Evolutionary conservation across 768 basidiomycete species (phyloP), one percentile per base, ranked within the genome.

Genomic region (Rickenella mellea): DNA sequence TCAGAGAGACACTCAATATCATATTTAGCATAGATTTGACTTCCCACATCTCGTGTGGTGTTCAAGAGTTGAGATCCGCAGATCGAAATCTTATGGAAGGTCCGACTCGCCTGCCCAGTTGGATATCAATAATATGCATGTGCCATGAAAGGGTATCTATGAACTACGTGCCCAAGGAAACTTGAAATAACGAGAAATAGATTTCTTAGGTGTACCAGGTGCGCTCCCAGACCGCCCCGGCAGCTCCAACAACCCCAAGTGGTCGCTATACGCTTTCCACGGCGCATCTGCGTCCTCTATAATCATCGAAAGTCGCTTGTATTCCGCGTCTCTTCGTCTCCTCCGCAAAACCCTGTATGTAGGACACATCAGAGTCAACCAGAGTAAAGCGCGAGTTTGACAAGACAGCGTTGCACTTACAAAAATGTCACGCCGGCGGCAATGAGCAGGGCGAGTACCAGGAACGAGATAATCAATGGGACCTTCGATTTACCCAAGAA

Each of bases 401-500:
- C n/a, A n/a, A 35, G 6, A 6, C 8, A 35, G 8, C 8, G 32
- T n/a, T 8, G 14, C 22, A 35, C 32, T 14, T 21, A 35, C 32
- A 35, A 17, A 21, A 35, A 17, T 17, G 22, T 5, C 22, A 55
- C 57, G 14, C 71, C 48, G 2, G 56, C 42, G 8, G 46, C 68
- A 49, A 78, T 60, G 41, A 74, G 45, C 9, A 57, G 55, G 3
- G 65, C 50, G 11, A 73, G 49, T n/a, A 63, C 70, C 25, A 73
- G 42, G 4, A 68, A 48, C 2, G 67, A 74, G 8, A 74, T 73
- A 25, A 79, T 58, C 24, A 82, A 58, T 27, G 57, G 61, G 40
- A 63, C 64, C 59, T 73, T 73, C 47, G 75, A 58, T 17, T 48
- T 50, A 1, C 48, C 43, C 49, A 81, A 55, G 48, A 80, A 79